Evolutionary conservation across 805 yeast species (phyloP).

Genomic region (Candida odintsovae): DNA sequence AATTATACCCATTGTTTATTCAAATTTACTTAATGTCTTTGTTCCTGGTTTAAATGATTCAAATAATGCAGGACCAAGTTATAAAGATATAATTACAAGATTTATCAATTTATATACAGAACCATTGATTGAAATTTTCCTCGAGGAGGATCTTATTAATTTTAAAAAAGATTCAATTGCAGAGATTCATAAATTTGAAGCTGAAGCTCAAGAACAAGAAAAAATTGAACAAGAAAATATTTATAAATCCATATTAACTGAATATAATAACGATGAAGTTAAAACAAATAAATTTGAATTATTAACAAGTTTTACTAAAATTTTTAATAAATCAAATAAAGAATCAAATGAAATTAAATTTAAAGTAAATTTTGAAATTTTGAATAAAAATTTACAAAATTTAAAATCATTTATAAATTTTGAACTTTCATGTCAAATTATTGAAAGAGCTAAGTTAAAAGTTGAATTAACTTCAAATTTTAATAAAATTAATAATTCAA

Average conservation of each 20-base stretch:
- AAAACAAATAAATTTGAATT: constrained; percentile 45
- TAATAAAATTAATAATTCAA: constrained; percentile 27
- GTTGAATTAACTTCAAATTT: constrained; percentile 54
- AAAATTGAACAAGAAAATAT: constrained; percentile 36
- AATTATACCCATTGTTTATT: constrained; percentile 29
- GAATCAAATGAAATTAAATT: constrained; percentile 42
- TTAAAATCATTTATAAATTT: constrained; percentile 74
- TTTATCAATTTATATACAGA: constrained; percentile 34
- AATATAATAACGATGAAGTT: constrained; percentile 29
- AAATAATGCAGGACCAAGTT: constrained; percentile 30
- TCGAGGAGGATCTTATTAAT: constrained; percentile 25
- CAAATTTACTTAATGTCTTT: constrained; percentile 21
- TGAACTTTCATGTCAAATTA: constrained; percentile 66
- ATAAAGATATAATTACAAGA: constrained; percentile 24
- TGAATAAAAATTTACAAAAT: constrained; percentile 68
- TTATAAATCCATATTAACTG: constrained; percentile 34
- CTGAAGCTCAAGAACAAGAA: constrained; percentile 24
- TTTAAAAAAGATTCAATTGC: constrained; percentile 24
- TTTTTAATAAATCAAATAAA: constrained; percentile 37
- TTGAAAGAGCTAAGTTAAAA: constrained; percentile 62
- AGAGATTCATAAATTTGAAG: constrained; percentile 23
- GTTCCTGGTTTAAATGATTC: constrained; percentile 33
- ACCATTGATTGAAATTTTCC: constrained; percentile 27
- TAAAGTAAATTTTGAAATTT: constrained; percentile 74
- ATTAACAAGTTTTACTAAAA: constrained; percentile 57